Evolutionary conservation across 768 basidiomycete genomes (phyloP).

Genomic region (Mycena leptocephala): DNA sequence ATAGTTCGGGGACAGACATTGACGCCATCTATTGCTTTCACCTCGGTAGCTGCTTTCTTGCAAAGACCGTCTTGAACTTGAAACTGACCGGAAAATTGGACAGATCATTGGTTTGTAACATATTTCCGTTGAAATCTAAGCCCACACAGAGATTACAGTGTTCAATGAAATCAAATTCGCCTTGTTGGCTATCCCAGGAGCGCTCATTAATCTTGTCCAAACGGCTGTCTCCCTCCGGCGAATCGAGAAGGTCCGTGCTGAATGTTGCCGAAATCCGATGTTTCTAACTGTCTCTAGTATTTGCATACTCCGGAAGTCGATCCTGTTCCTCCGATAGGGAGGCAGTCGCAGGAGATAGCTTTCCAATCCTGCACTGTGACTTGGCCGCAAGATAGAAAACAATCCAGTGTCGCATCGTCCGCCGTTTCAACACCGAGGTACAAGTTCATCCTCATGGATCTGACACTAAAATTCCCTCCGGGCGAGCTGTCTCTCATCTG

Average conservation of each 20-base stretch:
- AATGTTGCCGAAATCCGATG: neutral
- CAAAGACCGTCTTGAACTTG: slow-evolving; percentile 27
- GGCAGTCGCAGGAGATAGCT: slow-evolving; percentile 73
- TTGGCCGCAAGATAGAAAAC: slow-evolving; percentile 91
- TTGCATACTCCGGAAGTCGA: slow-evolving; percentile 81
- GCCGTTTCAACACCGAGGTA: slow-evolving; percentile 78
- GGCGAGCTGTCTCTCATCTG: slow-evolving; percentile 90
- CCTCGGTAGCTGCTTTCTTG: slow-evolving; percentile 63
- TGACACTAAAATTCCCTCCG: slow-evolving; percentile 82
- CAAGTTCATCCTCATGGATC: slow-evolving; percentile 85
- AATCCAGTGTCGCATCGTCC: slow-evolving; percentile 67
- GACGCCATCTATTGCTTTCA: slow-evolving; percentile 91
- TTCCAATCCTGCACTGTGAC: slow-evolving; percentile 90
- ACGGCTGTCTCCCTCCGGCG: slow-evolving; percentile 88
- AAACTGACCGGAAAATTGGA: slow-evolving; percentile 34
- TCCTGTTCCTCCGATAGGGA: slow-evolving; percentile 68
- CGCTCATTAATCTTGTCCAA: slow-evolving; percentile 90
- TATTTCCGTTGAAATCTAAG: neutral
- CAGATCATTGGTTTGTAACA: slow-evolving; percentile 41
- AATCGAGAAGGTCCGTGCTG: slow-evolving; percentile 72
- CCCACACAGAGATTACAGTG: slow-evolving; percentile 58
- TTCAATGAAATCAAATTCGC: slow-evolving; percentile 92
- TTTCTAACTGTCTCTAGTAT: slow-evolving; percentile 73
- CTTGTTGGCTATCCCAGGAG: slow-evolving; percentile 89
- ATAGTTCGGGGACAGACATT: slow-evolving; percentile 78